Conservation (phyloP, 1,284 basidiomycete genomes). For the Termitomyces sp. region DNA sequence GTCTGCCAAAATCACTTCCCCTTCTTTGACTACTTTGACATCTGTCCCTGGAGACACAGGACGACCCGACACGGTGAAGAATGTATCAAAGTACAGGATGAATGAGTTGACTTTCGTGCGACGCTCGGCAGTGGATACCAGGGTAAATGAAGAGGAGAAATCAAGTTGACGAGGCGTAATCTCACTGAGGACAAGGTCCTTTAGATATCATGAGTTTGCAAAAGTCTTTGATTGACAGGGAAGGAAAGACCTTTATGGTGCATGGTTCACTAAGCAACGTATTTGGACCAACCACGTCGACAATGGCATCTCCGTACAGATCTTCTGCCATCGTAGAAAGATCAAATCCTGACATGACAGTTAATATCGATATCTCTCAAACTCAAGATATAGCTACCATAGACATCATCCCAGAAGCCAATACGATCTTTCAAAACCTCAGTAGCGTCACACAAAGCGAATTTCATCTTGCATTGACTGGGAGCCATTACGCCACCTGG, state of each 20-base stretch:
- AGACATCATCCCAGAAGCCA: conserved; percentile 87
- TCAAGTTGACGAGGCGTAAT: conserved; percentile 71
- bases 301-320: conserved; percentile 73
- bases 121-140: conserved; percentile 54
- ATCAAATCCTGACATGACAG: conserved; percentile 65
- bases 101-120: conserved; percentile 74
- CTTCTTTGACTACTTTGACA: conserved; percentile 51
- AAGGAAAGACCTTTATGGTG: conserved; percentile 56
- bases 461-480: conserved; percentile 83
- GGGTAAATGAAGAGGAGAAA: conserved; percentile 72
- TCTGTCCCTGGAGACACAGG: conserved; percentile 46
- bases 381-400: conserved; percentile 49
- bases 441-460: conserved; percentile 74
- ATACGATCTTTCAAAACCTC: conserved; percentile 79
- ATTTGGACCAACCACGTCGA: conserved; percentile 73
- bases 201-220: conserved; percentile 17
- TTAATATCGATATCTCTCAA: neutral
- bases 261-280: conserved; percentile 67
- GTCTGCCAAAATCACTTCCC: conserved; percentile 63
- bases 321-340: conserved; percentile 73
- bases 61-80: conserved; percentile 68
- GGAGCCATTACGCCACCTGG: conserved; percentile 87
- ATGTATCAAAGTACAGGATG: conserved; percentile 92
- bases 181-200: conserved; percentile 70
- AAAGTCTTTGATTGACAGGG: neutral